Evolutionary conservation across 306 rosid species (phyloP).

Genomic region (Styphnolobium japonicum): DNA sequence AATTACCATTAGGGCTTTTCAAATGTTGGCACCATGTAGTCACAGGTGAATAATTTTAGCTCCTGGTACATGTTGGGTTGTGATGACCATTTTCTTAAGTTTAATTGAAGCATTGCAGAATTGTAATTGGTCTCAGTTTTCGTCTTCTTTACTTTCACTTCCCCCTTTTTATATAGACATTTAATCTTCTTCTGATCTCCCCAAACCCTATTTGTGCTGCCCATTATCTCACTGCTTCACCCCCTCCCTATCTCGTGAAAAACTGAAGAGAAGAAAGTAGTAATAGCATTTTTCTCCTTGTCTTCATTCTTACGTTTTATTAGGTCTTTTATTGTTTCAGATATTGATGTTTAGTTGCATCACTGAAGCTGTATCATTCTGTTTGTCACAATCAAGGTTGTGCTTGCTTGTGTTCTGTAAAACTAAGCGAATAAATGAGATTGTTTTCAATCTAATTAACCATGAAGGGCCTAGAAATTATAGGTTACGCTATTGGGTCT

Average conservation of each 20-base stretch:
- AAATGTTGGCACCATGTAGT: slow-evolving; percentile 46
- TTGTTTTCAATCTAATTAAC: not conserved
- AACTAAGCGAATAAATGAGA: not conserved
- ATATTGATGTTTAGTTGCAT: not conserved
- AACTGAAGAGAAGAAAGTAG: not conserved
- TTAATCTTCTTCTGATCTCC: not conserved
- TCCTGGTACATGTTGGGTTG: slow-evolving; percentile 43
- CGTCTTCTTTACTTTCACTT: slow-evolving; percentile 9
- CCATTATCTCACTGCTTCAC: not conserved
- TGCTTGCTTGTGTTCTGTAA: not conserved
- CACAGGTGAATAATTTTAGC: slow-evolving; percentile 40
- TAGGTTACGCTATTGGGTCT: not conserved
- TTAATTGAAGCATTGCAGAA: slow-evolving; percentile 38
- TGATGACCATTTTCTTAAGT: slow-evolving; percentile 37
- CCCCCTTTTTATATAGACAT: not conserved
- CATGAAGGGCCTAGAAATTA: not conserved
- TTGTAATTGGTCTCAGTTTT: slow-evolving; percentile 30
- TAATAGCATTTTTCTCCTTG: not conserved
- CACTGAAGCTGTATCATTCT: not conserved
- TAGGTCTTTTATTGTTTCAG: not conserved
- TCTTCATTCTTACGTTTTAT: not conserved
- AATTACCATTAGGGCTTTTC: slow-evolving; percentile 36
- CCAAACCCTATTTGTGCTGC: not conserved
- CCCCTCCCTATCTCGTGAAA: not conserved
- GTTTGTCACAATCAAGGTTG: not conserved